Base-by-base conservation (phyloP, 2,329 filamentous ascomycete genomes). In the Cercospora canescens region DNA sequence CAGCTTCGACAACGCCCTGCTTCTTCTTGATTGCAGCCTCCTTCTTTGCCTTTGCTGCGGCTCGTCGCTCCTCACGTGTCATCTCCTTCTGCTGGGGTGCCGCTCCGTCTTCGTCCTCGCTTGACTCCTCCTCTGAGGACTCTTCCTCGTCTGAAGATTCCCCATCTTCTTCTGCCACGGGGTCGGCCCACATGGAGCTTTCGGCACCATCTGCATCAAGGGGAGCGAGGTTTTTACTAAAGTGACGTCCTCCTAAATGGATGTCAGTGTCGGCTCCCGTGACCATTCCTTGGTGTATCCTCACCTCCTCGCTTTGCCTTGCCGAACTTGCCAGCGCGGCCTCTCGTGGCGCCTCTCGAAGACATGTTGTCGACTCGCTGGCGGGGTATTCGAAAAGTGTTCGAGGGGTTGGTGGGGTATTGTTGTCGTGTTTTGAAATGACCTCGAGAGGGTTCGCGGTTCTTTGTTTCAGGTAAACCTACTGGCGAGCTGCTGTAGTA, bases 281-380 rank as follows among this genome's bases (percentile, higher is more conserved):
- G 37, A 30, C 30, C 18, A 28, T 35, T 2, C 39, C 37, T 5
- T 56, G 45, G 69, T 39, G 74, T 84, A 71, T 61, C 75, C 86
- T 73, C 82, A 94, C 94, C 94, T 86, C 94, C 94, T 81, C 94
- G 87, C 73, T 92, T 93, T 72, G 91, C 93, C 84, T 97, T 98
- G 83, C 89, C 91, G 80, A 94, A 97, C 83, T 98, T 98, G 81
- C 94, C 93, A 75, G 91, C 93, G 77, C 94, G 91, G 73, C 92
- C 93, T 78, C 93, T 79, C 72, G 79, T 79, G 72, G 80, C 79
- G 67, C 72, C 75, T 56, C 60, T 62, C 32, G 45, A 55, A 67
- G 89, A 83, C 79, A 85, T 85, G 80, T 83, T 86, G 71, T 26
- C 12, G 21, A 21, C 18, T 45, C 21, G 60, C 30, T 41, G 26